These are phyloP conservation scores for Hypoxylon lienhwacheense DNA, from an alignment of 495 filamentous ascomycete species.

Conservation along the genomic window DNA sequence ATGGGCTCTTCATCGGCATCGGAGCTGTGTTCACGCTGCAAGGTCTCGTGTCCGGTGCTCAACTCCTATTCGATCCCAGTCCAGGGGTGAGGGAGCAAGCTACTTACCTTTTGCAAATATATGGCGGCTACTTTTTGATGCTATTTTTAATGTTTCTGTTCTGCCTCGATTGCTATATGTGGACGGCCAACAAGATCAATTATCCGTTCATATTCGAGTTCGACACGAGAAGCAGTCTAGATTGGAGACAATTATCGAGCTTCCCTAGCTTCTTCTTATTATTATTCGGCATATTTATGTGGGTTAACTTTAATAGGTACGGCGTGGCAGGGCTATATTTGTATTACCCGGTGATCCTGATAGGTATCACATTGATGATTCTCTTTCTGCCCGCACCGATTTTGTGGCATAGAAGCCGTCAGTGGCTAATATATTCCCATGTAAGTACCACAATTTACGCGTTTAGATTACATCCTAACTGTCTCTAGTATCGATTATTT, in stretches of 20 bases:
- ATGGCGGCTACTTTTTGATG: conserved; percentile 81
- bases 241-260: conserved; percentile 88
- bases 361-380: conserved; percentile 63
- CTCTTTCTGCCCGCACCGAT: conserved; percentile 74
- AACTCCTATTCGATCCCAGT: conserved; percentile 57
- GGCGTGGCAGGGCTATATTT: conserved; percentile 70
- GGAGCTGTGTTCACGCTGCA: conserved; percentile 74
- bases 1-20: conserved; percentile 75
- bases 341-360: conserved; percentile 86
- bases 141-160: conserved; percentile 75
- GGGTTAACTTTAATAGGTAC: conserved; percentile 77
- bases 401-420: conserved; percentile 73
- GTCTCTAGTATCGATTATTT: conserved; percentile 74
- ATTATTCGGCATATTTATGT: conserved; percentile 77
- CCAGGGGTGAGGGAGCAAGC: conserved; percentile 54
- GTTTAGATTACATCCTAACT: conserved; percentile 9
- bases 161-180: conserved; percentile 76
- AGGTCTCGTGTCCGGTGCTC: conserved; percentile 66
- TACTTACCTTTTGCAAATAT: conserved; percentile 80
- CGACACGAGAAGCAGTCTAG: conserved; percentile 77
- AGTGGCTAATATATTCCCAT: conserved; percentile 83
- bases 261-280: conserved; percentile 77
- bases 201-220: conserved; percentile 97
- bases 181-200: conserved; percentile 83
- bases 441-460: conserved; percentile 51